Conservation (phyloP, 805 yeast genomes). For the Starmerella scarabaei region DNA sequence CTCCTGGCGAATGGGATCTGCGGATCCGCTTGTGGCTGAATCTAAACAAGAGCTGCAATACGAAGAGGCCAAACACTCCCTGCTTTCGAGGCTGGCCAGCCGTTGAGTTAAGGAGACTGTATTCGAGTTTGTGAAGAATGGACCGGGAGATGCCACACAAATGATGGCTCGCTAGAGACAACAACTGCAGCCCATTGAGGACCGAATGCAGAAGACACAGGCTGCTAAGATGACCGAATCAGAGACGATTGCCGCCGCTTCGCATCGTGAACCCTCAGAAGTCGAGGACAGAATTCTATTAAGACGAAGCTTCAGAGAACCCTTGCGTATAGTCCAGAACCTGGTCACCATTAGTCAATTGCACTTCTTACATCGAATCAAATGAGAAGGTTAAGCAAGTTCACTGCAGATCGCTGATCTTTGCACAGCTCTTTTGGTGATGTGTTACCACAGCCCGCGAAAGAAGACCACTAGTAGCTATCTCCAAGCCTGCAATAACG, state of each 20-base stretch:
- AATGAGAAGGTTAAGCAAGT: no score
- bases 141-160: constrained; percentile 45
- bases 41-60: constrained; percentile 47
- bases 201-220: constrained; percentile 56
- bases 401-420: no score
- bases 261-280: constrained; percentile 11
- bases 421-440: no score
- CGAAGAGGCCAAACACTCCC: constrained; percentile 62
- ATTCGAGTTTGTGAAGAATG: constrained; percentile 62
- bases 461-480: no score
- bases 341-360: no score
- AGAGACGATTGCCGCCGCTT: constrained; percentile 17
- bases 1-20: constrained; percentile 59
- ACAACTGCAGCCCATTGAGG: constrained; percentile 80
- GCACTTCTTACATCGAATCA: no score
- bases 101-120: constrained; percentile 77
- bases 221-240: constrained; percentile 53
- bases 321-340: no score
- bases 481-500: no score
- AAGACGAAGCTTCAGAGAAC: no score
- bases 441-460: no score
- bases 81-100: constrained; percentile 58
- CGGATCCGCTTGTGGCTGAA: constrained; percentile 50
- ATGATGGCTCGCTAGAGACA: constrained; percentile 77
- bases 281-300: no score